Conservation (phyloP, 2,329 filamentous ascomycete species). For the Fusarium transvaalense region DNA sequence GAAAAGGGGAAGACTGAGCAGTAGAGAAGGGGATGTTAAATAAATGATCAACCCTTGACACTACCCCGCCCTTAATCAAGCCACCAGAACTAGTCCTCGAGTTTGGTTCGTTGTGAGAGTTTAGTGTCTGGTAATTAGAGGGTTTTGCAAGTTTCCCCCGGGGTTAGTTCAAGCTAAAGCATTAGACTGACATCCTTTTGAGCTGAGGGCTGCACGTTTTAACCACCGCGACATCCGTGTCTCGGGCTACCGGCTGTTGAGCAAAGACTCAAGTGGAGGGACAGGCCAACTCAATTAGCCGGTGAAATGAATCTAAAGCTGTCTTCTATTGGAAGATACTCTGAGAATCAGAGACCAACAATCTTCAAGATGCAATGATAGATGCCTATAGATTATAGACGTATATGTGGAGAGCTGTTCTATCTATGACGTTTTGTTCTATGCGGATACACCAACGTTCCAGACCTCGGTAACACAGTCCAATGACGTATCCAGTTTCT, state of each 20-base stretch:
- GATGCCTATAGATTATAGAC: background rate
- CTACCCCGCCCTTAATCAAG: background rate
- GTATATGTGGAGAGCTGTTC: background rate
- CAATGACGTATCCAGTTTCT: background rate
- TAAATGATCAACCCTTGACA: background rate
- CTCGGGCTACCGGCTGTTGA: background rate
- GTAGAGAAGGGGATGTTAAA: background rate
- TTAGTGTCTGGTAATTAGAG: background rate
- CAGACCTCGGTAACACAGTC: background rate
- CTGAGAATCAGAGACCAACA: fast-evolving
- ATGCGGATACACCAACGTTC: fast-evolving
- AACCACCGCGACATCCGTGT: background rate
- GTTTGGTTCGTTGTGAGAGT: background rate
- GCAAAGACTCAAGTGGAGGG: background rate
- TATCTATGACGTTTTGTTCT: background rate
- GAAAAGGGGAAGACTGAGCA: background rate
- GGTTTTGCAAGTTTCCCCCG: background rate
- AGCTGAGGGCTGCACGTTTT: background rate
- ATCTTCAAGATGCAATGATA: background rate
- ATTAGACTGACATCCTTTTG: background rate
- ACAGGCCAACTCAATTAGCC: background rate
- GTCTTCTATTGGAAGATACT: background rate
- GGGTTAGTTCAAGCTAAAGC: background rate
- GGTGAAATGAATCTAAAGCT: background rate
- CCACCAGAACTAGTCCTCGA: background rate